Conservation (phyloP, 2,329 filamentous ascomycete genomes). For the Meredithiella fracta region DNA sequence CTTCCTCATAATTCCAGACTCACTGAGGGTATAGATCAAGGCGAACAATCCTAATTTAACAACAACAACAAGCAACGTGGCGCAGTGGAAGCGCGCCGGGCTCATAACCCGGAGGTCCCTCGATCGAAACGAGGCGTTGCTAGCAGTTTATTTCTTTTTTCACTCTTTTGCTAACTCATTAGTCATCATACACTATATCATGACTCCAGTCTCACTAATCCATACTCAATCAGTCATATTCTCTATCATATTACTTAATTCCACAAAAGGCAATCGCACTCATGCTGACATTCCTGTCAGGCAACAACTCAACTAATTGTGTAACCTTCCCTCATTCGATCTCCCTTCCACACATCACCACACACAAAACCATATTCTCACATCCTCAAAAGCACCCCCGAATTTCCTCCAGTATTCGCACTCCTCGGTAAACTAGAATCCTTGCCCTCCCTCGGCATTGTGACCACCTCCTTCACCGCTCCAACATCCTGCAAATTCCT, state of each 20-base stretch:
- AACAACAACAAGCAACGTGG: conserved; percentile 13
- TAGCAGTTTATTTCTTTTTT: background rate
- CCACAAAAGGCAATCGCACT: too few species aligned
- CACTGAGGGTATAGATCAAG: background rate
- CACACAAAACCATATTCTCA: too few species aligned
- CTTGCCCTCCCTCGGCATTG: background rate
- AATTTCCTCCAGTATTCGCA: background rate
- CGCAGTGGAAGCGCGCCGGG: conserved; percentile 15
- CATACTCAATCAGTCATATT: too few species aligned
- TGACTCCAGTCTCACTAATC: too few species aligned
- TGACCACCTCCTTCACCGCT: background rate
- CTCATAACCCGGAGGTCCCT: conserved; percentile 15
- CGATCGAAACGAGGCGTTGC: conserved; percentile 15
- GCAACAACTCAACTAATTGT: too few species aligned
- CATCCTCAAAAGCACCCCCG: background rate
- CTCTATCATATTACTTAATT: too few species aligned
- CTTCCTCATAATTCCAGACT: background rate
- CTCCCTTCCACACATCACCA: too few species aligned
- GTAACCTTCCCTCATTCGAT: too few species aligned
- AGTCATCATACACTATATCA: background rate
- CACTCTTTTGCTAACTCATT: background rate
- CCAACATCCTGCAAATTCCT: conserved; percentile 8
- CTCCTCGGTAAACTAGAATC: background rate
- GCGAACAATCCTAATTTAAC: background rate
- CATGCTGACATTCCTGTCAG: too few species aligned